Base-by-base conservation (phyloP, 345 rosid genomes). In the Populus nigra region DNA sequence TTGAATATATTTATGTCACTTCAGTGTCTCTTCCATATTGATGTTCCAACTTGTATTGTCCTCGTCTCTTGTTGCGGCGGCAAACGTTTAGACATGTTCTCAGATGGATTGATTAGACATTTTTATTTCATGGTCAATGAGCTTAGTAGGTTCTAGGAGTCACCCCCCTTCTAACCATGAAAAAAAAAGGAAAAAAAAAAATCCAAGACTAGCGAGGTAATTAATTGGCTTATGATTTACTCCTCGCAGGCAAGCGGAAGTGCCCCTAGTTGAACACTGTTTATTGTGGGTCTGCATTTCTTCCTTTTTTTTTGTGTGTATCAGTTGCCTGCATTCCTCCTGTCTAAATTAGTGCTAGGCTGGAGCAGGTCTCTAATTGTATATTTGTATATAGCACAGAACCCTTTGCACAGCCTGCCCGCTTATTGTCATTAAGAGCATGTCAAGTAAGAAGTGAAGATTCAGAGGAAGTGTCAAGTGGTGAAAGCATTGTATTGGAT, bases 401-500 rank as follows among this genome's bases (percentile, higher is more conserved):
- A 71, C 68, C 78, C n/a, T 78, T 76, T 72, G 62, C 72, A 55
- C 83, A 45, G 84, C 72, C 79, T 78, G 72, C 74, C 71, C 76
- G 50, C 22, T 20, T 83, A 41, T 67, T 77, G 27, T 68, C 80
- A 22, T 49, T 53, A 25, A 83, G 80, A 65, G 85, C 88, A 12
- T 89, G 93, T 76, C 84, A 68, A 73, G 95, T 77, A 8, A 82
- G 84, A 77, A 82, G 87, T 18, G 96, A 91, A 76, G 94, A 88
- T 62, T 76, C 81, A 2, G 91, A 80, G 81, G 91, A 90, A 75
- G 76, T 75, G 45, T 41, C 82, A 12, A 86, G 87, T 47, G 86
- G 86, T 18, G 93, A 93, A 67, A 88, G 87, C 82, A 67, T 86
- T 59, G 74, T 86, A 74, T 43, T 77, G 22, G 94, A 89, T 35